These are phyloP conservation scores for Porphyrellus cyaneotinctus DNA, from an alignment of 768 basidiomycete genomes.

Conservation along the genomic window DNA sequence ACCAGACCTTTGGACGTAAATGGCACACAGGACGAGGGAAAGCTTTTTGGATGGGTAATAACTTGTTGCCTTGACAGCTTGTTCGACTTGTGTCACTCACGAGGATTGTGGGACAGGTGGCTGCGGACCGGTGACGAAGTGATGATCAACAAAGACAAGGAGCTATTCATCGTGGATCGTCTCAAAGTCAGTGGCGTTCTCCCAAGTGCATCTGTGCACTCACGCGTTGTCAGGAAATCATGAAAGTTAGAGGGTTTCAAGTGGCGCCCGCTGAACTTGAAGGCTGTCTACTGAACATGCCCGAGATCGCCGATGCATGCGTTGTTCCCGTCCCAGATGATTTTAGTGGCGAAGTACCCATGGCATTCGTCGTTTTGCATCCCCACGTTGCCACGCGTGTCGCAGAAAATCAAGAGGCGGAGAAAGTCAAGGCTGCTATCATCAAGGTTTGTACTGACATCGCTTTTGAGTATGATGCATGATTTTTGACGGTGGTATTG, in stretches of 20 bases:
- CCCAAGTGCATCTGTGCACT: not conserved
- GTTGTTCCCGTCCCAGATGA: conserved; percentile 67
- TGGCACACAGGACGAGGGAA: conserved; percentile 51
- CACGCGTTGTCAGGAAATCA: conserved; percentile 45
- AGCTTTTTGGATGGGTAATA: conserved; percentile 64
- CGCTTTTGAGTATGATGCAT: conserved; percentile 4
- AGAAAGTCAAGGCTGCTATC: conserved; percentile 43
- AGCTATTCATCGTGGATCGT: conserved; percentile 60
- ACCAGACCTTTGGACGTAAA: not conserved
- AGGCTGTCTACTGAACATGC: conserved; percentile 57
- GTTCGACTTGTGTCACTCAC: not conserved
- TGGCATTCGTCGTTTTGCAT: conserved; percentile 61
- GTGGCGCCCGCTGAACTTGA: conserved; percentile 74
- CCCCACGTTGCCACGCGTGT: conserved; percentile 37
- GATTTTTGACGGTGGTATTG: not conserved
- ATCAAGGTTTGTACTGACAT: conserved; percentile 36
- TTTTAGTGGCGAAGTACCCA: conserved; percentile 66
- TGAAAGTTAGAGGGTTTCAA: conserved; percentile 70
- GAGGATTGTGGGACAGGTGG: conserved; percentile 43
- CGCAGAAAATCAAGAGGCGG: conserved; percentile 25
- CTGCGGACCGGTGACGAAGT: conserved; percentile 67
- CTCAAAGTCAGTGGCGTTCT: conserved; percentile 43
- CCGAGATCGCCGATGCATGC: conserved; percentile 57
- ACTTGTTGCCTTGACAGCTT: not conserved
- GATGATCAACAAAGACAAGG: conserved; percentile 47